phyloP scores from a whole-genome alignment of 441 rosid species.

The Pelargonium cotyledonis region DNA sequence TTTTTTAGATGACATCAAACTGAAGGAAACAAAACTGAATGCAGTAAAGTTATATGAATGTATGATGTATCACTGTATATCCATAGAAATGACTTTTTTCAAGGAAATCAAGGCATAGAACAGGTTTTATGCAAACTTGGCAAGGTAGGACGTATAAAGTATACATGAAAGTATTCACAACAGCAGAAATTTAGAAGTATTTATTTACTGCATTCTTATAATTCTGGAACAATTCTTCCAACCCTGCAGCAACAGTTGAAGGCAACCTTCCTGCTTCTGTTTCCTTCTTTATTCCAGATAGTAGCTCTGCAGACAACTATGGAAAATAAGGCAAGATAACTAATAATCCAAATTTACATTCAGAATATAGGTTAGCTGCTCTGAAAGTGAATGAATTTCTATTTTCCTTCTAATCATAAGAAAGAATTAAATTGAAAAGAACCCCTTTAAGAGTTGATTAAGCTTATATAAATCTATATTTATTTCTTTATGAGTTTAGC shows the following conservation, averaged over 20 bases:
- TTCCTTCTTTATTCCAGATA: constrained; percentile 69
- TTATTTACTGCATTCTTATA: constrained; percentile 83
- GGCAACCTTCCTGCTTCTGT: constrained; percentile 70
- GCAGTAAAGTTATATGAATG: background rate
- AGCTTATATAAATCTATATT: background rate
- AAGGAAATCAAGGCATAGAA: no score
- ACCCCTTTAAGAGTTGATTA: background rate
- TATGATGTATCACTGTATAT: background rate
- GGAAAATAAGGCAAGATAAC: constrained; percentile 18
- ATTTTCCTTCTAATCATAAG: background rate
- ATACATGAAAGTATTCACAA: constrained; percentile 19
- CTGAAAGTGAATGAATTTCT: constrained; percentile 1
- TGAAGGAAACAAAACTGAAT: constrained; percentile 4
- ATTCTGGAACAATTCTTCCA: constrained; percentile 83
- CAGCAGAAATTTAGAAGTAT: constrained; percentile 30
- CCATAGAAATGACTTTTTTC: background rate
- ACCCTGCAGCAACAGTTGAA: constrained; percentile 60
- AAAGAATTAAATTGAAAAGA: background rate
- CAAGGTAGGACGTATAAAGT: constrained; percentile 12
- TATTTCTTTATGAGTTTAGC: background rate
- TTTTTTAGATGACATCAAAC: background rate
- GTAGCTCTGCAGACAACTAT: constrained; percentile 54
- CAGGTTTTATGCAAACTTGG: no score
- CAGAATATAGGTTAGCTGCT: constrained; percentile 5
- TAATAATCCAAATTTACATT: constrained; percentile 5